Conservation (phyloP, 2,329 filamentous ascomycete genomes). For the Xylaria digitata region DNA sequence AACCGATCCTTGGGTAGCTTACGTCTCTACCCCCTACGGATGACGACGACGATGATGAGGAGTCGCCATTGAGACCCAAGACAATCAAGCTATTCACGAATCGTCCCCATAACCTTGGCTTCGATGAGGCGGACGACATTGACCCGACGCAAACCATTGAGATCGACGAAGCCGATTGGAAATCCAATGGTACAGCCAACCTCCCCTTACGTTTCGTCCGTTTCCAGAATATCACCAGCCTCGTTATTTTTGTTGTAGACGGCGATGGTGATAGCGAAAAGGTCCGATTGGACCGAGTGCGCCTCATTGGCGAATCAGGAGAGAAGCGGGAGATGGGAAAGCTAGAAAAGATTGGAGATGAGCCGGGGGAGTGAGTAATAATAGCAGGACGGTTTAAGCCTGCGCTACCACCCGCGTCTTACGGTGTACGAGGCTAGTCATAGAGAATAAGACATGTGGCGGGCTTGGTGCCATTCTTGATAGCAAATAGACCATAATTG, state of each 20-base stretch:
- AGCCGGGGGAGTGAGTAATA: conserved; percentile 66
- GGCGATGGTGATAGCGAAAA: conserved; percentile 86
- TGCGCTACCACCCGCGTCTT: conserved; percentile 32
- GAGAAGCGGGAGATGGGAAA: conserved; percentile 95
- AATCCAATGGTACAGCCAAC: conserved; percentile 77
- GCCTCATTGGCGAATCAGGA: conserved; percentile 87
- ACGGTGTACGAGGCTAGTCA: conserved; percentile 25
- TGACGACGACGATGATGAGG: conserved; percentile 70
- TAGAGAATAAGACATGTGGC: conserved; percentile 15
- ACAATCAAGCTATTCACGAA: conserved; percentile 90
- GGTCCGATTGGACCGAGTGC: conserved; percentile 82
- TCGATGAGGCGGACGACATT: conserved; percentile 92
- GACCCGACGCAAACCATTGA: conserved; percentile 83
- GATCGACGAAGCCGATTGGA: conserved; percentile 83
- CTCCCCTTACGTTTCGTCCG: conserved; percentile 89
- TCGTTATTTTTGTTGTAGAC: conserved; percentile 90
- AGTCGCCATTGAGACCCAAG: conserved; percentile 82
- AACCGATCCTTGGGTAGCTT: conserved; percentile 66
- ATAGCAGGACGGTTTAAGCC: conserved; percentile 24
- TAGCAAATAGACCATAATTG: conserved; percentile 25
- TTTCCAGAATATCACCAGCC: conserved; percentile 90
- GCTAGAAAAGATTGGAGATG: conserved; percentile 92
- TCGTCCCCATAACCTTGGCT: conserved; percentile 88
- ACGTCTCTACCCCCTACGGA: conserved; percentile 77
- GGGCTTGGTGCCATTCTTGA: conserved; percentile 19